phyloP scores from a whole-genome alignment of 2,329 filamentous ascomycete genomes.

The Aspergillus uvarum region DNA sequence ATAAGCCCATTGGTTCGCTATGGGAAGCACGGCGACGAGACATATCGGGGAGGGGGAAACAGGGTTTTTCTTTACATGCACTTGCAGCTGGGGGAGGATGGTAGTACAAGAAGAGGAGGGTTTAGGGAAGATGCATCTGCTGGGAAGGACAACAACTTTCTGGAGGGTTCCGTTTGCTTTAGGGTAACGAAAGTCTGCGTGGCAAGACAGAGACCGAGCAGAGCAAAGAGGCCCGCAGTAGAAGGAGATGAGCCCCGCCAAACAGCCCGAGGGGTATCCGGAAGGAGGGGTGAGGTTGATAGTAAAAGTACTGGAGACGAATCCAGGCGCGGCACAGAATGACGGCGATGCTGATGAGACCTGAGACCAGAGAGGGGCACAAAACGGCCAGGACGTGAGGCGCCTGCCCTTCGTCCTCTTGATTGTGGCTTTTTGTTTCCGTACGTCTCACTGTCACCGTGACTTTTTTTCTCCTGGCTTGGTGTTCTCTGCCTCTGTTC shows the following conservation, averaged over 20 bases:
- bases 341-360: background rate
- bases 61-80: slow-evolving; percentile 16
- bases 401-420: slow-evolving; percentile 17
- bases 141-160: slow-evolving; percentile 8
- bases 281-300: slow-evolving; percentile 9
- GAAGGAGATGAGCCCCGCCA: slow-evolving; percentile 5
- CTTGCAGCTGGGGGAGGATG: slow-evolving; percentile 11
- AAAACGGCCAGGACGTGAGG: slow-evolving; percentile 5
- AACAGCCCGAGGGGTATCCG: slow-evolving; percentile 5
- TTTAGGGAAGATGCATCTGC: slow-evolving; percentile 20
- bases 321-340: background rate
- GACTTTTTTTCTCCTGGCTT: background rate
- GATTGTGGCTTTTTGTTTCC: slow-evolving; percentile 11
- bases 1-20: slow-evolving; percentile 32
- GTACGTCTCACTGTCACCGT: background rate
- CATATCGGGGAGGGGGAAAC: slow-evolving; percentile 25
- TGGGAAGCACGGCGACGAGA: slow-evolving; percentile 40
- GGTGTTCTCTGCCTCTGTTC: slow-evolving; percentile 1
- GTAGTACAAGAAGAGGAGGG: slow-evolving; percentile 8
- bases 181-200: slow-evolving; percentile 12
- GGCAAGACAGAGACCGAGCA: background rate
- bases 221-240: background rate
- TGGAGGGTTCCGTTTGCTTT: slow-evolving; percentile 14
- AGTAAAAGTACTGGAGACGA: background rate
- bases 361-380: slow-evolving; percentile 10